Evolutionary conservation across 768 basidiomycete genomes (phyloP).

Genomic region (Tylopilus plumbeoviolaceoides): DNA sequence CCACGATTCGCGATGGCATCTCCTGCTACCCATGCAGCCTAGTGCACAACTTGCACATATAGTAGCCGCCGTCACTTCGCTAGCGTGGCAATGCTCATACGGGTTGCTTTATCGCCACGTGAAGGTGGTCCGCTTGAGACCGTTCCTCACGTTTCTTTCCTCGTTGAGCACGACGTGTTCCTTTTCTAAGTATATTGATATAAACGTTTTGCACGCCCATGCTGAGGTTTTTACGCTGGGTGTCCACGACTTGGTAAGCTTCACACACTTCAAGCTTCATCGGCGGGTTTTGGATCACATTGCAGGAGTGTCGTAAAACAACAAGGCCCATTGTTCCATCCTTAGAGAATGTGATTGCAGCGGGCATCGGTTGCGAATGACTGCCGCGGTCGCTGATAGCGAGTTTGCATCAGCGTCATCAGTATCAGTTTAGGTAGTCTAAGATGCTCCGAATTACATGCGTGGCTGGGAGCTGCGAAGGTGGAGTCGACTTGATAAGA

Average conservation of each 20-base stretch:
- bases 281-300: no score
- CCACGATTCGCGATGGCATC: not conserved
- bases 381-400: not conserved
- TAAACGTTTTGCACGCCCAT: not conserved
- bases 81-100: constrained; percentile 1
- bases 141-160: not conserved
- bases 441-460: not conserved
- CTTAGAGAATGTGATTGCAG: not conserved
- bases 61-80: not conserved
- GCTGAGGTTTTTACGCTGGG: not conserved
- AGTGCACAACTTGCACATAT: not conserved
- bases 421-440: not conserved
- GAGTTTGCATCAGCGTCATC: not conserved
- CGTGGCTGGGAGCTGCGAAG: not conserved
- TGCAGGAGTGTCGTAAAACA: not conserved
- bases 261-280: no score
- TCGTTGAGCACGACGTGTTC: not conserved
- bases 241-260: not conserved
- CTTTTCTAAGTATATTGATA: not conserved
- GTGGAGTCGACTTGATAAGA: constrained; percentile 7
- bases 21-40: not conserved
- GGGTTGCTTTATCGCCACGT: not conserved
- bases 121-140: not conserved
- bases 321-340: not conserved
- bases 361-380: not conserved